A percentile compares a stretch with the other conserved stretches of the same genome.
Conservation (phyloP, 176 grass and related monocot species). For the Pharus latifolius region DNA sequence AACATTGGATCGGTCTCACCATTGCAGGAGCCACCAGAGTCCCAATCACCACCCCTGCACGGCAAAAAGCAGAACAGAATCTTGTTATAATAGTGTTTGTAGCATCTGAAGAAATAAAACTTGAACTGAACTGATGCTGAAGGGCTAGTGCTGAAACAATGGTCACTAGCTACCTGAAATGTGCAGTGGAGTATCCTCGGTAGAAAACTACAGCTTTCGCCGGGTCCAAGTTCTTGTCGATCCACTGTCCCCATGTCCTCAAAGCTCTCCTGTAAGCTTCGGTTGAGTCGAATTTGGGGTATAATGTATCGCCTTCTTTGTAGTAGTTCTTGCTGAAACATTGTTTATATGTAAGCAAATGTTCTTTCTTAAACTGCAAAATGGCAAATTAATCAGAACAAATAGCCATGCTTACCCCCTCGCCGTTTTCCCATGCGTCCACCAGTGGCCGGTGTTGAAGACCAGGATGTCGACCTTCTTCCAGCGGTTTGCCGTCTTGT, state of each 20-base stretch:
- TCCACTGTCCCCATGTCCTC: conserved; percentile 73
- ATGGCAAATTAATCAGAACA: not conserved
- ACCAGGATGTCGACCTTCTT: conserved; percentile 69
- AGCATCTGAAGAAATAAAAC: no score
- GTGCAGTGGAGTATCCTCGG: conserved; percentile 81
- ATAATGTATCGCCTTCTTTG: conserved; percentile 54
- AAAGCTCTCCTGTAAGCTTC: conserved; percentile 74
- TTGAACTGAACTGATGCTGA: not conserved
- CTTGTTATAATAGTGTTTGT: no score
- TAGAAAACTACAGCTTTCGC: conserved; percentile 62
- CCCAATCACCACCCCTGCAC: conserved; percentile 76
- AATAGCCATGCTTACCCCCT: conserved; percentile 37
- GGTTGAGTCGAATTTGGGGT: conserved; percentile 57
- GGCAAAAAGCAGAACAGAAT: not conserved
- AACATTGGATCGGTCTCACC: conserved; percentile 58
- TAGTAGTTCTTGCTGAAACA: conserved; percentile 71
- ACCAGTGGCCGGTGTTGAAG: conserved; percentile 99
- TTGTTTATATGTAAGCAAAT: not conserved
- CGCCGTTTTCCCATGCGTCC: conserved; percentile 94
- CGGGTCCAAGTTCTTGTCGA: conserved; percentile 68
- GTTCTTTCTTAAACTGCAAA: not conserved
- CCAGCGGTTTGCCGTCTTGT: conserved; percentile 80
- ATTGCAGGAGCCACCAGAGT: conserved; percentile 85
- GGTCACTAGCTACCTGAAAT: conserved; percentile 46
- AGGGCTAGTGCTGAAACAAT: no score